Evolutionary conservation across 2,329 filamentous ascomycete species (phyloP), one percentile per base, ranked within the genome.

Genomic region (Cladosporium sp.): DNA sequence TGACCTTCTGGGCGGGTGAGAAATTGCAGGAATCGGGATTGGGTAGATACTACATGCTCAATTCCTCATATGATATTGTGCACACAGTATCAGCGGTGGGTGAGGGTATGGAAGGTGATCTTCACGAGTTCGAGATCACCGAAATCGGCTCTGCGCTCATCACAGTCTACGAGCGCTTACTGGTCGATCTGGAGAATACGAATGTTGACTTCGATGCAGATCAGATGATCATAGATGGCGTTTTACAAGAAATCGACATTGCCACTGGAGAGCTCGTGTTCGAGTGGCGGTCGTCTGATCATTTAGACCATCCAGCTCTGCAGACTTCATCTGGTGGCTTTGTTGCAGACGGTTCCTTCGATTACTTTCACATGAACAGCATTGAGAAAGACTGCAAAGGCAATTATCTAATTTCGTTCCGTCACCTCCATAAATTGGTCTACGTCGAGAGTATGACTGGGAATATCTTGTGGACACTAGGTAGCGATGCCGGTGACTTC

Each of bases 321-420:
- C 58, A 61, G n/a, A 25, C n/a, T 3, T 51, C 58, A 13, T 34
- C 10, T 21, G 58, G 58, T 18, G 21, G 58, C 28, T 13, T 23
- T 36, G 28, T 51, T 14, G 58, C 43, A 18, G 58, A 61, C n/a
- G 58, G 58, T 18, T 34, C 78, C 0, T 80, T 75, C 25, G 83
- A 85, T 67, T 84, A 78, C 71, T 83, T 83, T 72, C 83, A 85
- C 71, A 80, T 86, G 72, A 85, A 86, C 74, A 82, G 82, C 53
- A 74, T 86, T 28, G 81, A 84, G 68, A 84, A 85, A 70, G 79
- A 81, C 59, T 68, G 74, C 0, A 70, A 77, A 0, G 83, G 83
- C 1, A 81, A 86, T 68, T 87, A 83, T 66, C 71, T 86, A 14
- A 76, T 87, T 48, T 86, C 84, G 0, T 78, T 80, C 0, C 80